Conservation (phyloP, 2,329 filamentous ascomycete genomes). For the Myotisia sp. region DNA sequence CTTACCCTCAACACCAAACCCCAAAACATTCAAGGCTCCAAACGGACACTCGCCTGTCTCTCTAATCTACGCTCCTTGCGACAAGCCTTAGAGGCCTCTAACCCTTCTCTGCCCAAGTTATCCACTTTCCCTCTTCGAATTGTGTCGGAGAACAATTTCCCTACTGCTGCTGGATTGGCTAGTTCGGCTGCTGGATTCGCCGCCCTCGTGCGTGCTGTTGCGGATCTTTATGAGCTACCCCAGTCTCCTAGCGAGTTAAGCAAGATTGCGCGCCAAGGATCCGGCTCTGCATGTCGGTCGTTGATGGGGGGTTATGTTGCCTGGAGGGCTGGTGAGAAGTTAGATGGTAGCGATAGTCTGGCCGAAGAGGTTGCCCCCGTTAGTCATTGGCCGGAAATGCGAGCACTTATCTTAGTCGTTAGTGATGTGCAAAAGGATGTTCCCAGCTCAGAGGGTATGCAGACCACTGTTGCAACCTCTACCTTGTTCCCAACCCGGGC, state of each 20-base stretch:
- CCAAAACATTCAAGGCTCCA: conserved; percentile 66
- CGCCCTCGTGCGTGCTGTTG: conserved; percentile 62
- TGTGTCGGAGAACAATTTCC: conserved; percentile 97
- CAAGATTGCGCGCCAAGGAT: conserved; percentile 81
- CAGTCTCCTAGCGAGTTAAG: conserved; percentile 71
- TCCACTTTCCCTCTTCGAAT: conserved; percentile 64
- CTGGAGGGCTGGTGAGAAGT: conserved; percentile 65
- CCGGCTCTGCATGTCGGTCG: conserved; percentile 83
- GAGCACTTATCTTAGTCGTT: conserved; percentile 77
- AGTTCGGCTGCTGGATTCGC: conserved; percentile 52
- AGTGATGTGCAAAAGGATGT: conserved; percentile 94
- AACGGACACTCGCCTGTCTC: conserved; percentile 89
- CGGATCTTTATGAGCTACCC: conserved; percentile 76
- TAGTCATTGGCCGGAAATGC: conserved; percentile 90
- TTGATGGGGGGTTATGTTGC: conserved; percentile 93
- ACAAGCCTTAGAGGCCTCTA: conserved; percentile 54
- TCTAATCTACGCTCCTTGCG: conserved; percentile 69
- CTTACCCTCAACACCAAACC: conserved; percentile 71
- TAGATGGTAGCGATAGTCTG: conserved; percentile 71
- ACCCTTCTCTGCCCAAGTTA: conserved; percentile 68
- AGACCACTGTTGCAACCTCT: conserved; percentile 84
- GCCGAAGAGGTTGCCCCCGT: conserved; percentile 81
- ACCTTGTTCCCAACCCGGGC: conserved; percentile 71
- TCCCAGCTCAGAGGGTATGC: conserved; percentile 86
- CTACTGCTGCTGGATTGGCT: conserved; percentile 79